phyloP scores from a whole-genome alignment of 305 asterid species.

The Fraxinus nigra region DNA sequence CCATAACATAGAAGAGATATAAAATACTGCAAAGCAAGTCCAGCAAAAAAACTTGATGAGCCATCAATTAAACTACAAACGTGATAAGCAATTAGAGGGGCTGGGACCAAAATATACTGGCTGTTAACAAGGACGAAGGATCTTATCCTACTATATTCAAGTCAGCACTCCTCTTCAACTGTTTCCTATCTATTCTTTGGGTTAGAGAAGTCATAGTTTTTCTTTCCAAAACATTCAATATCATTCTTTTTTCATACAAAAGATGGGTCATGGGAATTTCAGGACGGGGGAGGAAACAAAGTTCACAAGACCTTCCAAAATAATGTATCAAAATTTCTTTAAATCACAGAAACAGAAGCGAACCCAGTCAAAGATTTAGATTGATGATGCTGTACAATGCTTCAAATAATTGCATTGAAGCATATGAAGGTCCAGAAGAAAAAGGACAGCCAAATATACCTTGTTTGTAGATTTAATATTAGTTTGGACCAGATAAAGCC shows the following conservation, averaged over 20 bases:
- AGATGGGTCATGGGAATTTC: slow-evolving; percentile 5
- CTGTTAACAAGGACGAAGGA: background rate
- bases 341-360: background rate
- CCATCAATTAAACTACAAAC: background rate
- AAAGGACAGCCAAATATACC: background rate
- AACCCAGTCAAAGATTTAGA: slow-evolving; percentile 4
- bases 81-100: background rate
- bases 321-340: background rate
- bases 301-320: background rate
- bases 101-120: background rate
- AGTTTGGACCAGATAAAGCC: background rate
- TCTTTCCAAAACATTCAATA: background rate
- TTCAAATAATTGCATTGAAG: slow-evolving; percentile 3
- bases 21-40: background rate
- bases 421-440: background rate
- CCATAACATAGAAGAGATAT: background rate
- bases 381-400: background rate
- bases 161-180: background rate
- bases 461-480: slow-evolving; percentile 2
- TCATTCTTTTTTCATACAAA: background rate
- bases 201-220: background rate
- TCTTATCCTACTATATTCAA: slow-evolving; percentile 6
- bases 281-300: background rate
- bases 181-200: background rate
- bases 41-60: background rate